phyloP scores from a whole-genome alignment of 2,329 filamentous ascomycete species.

The Fusarium sambucinum region DNA sequence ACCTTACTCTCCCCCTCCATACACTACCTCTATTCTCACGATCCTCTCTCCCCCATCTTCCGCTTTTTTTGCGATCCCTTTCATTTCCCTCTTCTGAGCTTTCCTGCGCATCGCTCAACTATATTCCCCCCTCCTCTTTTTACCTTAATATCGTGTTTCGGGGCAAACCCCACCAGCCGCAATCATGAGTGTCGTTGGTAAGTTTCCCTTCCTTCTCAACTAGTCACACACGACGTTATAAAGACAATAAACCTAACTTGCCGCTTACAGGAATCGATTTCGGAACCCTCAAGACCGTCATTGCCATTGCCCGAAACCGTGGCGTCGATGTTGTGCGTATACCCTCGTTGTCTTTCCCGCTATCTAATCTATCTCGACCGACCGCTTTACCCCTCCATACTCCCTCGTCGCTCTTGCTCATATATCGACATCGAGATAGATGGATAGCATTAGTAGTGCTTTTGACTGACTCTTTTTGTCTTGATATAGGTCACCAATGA shows the following conservation, averaged over 20 bases:
- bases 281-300: constrained; percentile 95
- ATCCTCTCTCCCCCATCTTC: constrained; percentile 30
- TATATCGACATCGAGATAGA: constrained; percentile 18
- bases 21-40: constrained; percentile 20
- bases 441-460: not conserved
- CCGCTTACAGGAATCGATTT: constrained; percentile 82
- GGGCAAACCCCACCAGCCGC: constrained; percentile 48
- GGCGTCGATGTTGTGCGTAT: constrained; percentile 97
- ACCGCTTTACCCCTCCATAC: constrained; percentile 28
- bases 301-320: constrained; percentile 97
- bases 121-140: constrained; percentile 24
- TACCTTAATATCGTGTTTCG: constrained; percentile 40
- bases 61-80: constrained; percentile 35
- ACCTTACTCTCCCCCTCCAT: constrained; percentile 31
- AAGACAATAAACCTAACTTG: constrained; percentile 38
- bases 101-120: constrained; percentile 34
- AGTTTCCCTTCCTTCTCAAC: constrained; percentile 2
- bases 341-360: constrained; percentile 28
- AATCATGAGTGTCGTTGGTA: constrained; percentile 69
- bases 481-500: constrained; percentile 89
- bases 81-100: constrained; percentile 41
- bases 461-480: constrained; percentile 26
- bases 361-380: constrained; percentile 27
- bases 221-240: not conserved
- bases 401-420: not conserved